phyloP scores from a whole-genome alignment of 495 filamentous ascomycete species.

The Neurospora africana region DNA sequence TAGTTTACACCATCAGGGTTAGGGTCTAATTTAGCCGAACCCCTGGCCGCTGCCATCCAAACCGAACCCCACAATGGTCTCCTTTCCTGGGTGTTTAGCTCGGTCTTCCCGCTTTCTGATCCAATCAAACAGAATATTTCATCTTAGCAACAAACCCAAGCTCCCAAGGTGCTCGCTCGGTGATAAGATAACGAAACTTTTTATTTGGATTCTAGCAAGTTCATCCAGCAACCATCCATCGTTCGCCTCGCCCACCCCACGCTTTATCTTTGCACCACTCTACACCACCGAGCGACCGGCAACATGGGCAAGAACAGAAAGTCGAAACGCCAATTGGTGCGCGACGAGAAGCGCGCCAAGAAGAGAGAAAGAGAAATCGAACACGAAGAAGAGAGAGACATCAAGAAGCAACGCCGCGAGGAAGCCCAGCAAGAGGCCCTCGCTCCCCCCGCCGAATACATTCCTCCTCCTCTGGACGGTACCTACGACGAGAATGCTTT shows the following conservation, averaged over 20 bases:
- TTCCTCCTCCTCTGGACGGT: slow-evolving; percentile 17
- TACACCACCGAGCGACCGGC: not conserved
- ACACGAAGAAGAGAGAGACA: slow-evolving; percentile 18
- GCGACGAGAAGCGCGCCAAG: slow-evolving; percentile 37
- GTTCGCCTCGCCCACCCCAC: not conserved
- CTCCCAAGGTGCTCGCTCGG: not conserved
- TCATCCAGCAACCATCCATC: not conserved
- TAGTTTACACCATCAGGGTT: not conserved
- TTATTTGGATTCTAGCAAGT: slow-evolving; percentile 1
- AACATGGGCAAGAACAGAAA: slow-evolving; percentile 27
- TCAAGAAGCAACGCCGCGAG: slow-evolving; percentile 30
- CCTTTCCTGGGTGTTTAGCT: not conserved
- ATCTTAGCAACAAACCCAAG: not conserved
- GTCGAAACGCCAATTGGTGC: slow-evolving; percentile 35
- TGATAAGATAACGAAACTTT: slow-evolving; percentile 16
- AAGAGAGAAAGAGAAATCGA: slow-evolving; percentile 22
- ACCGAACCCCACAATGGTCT: not conserved
- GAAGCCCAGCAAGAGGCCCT: slow-evolving; percentile 8
- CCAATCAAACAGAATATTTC: not conserved
- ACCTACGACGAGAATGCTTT: slow-evolving; percentile 14
- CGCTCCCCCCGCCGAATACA: slow-evolving; percentile 16
- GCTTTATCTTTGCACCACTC: not conserved
- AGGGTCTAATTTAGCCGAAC: not conserved
- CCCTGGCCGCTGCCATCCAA: not conserved
- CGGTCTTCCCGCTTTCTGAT: not conserved